phyloP scores from a whole-genome alignment of 2,329 filamentous ascomycete genomes.

The Calonectria pseudoreteaudii region DNA sequence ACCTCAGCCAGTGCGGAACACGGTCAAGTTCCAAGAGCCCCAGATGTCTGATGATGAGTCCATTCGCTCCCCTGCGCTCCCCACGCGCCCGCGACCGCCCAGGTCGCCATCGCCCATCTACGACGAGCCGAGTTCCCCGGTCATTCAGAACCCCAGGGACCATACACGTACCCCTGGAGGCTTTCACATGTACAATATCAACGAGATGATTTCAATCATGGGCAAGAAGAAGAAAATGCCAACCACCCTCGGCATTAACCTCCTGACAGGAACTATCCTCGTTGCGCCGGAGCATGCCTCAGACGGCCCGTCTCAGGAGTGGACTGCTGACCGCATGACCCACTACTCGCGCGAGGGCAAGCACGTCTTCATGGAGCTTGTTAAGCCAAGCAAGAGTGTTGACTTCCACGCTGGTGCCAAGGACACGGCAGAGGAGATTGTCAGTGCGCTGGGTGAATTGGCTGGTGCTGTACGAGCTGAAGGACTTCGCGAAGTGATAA shows the following conservation, averaged over 20 bases:
- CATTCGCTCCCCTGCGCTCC: slow-evolving; percentile 52
- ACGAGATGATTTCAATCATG: slow-evolving; percentile 97
- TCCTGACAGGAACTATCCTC: slow-evolving; percentile 87
- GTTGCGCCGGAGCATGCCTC: slow-evolving; percentile 87
- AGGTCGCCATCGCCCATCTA: slow-evolving; percentile 37
- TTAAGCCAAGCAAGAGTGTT: slow-evolving; percentile 91
- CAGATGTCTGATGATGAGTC: slow-evolving; percentile 46
- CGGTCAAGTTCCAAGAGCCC: slow-evolving; percentile 42
- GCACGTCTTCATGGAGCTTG: slow-evolving; percentile 94
- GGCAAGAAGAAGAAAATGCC: slow-evolving; percentile 99
- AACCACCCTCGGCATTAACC: slow-evolving; percentile 94
- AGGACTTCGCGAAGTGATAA: slow-evolving; percentile 85
- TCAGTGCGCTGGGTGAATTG: slow-evolving; percentile 87
- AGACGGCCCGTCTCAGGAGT: slow-evolving; percentile 89
- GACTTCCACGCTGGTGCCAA: slow-evolving; percentile 98
- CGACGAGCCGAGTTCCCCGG: slow-evolving; percentile 37
- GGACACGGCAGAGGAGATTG: slow-evolving; percentile 95
- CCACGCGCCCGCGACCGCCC: slow-evolving; percentile 47
- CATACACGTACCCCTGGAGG: slow-evolving; percentile 75
- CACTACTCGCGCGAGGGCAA: slow-evolving; percentile 98
- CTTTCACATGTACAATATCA: slow-evolving; percentile 96
- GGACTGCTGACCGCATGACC: slow-evolving; percentile 94
- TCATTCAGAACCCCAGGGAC: slow-evolving; percentile 48
- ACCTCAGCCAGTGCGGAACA: slow-evolving; percentile 42
- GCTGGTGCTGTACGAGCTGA: slow-evolving; percentile 88